Base-by-base conservation (phyloP, 139 green algal species). In the Tetraselmis chui region DNA sequence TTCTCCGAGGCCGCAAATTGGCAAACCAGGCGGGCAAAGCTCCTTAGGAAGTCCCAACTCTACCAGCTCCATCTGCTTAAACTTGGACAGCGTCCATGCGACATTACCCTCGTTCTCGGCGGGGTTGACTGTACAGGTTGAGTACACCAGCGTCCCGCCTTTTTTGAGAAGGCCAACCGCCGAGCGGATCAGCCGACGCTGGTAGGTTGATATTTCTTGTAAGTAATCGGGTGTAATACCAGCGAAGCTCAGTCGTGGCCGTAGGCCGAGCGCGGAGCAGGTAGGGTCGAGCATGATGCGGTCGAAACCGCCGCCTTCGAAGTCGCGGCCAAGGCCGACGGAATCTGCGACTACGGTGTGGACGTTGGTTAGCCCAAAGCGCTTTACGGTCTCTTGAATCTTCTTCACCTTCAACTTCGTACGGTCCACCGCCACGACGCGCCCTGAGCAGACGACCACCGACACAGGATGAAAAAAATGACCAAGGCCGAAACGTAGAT, bases 101-200 rank as follows among this genome's bases (percentile, higher is more conserved):
- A 98, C 94, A 78, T 95, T 94, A 76, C 83, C 91, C 87, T 98
- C 95, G 82, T 98, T 98, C 87, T 98, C 95, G 24, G 86, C 91
- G 11, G 45, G 45, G 45, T 5, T 67, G 45, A 67, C 89, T 76
- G 87, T 94, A 81, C 93, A 98, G 1, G 95, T 98, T 76, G 91
- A 96, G 88, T 92, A 98, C 25, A 98, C 94, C 27, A 98, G 45
- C 23, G 58, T 32, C 22, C 95, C 95, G 1, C 94, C 95, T 0
- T 91, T 90, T 29, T 85, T 87, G 59, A 98, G 78, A 59, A 97
- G 85, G 81, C 85, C 76, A n/a, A 98, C 92, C 0, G 94, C 95
- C 0, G 77, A 81, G 1, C 91, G 88, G 32, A 98, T 45, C 28
- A 98, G 82, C 22, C 80, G 79, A 1, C 92, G 89, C 89, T 97